Evolutionary conservation across 768 basidiomycete species (phyloP), one percentile per base, ranked within the genome.

Genomic region (Sarcodon aspratus): DNA sequence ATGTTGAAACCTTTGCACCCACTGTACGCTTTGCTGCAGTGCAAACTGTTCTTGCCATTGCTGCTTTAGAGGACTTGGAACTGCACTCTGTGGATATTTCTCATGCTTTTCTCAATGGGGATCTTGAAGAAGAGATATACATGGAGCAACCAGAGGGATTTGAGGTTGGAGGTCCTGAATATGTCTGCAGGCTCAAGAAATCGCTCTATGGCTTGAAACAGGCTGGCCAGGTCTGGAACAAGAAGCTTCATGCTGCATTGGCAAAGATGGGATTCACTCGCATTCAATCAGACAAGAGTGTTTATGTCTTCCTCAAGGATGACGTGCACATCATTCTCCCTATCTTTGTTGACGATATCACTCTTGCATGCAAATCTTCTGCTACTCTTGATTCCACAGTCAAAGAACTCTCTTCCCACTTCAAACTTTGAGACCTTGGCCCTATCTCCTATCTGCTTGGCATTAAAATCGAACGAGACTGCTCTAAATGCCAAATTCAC

Each of bases 131-230:
- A n/a, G n/a, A n/a, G n/a, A n/a, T n/a, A n/a, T n/a, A n/a, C n/a
- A n/a, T n/a, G 55, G 13, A 47, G n/a, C 58, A 56, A 42, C 56
- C 63, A 9, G 56, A 57, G 36, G 61, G 58, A 9, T 55, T 53
- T 47, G 54, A 54, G 40, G 51, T 54, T 49, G 35, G 36, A 47
- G 13, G 3, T 42, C 50, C n/a, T n/a, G n/a, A n/a, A n/a, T n/a
- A n/a, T n/a, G n/a, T n/a, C n/a, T n/a, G n/a, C n/a, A n/a, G n/a
- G 3, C 47, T 6, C 40, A 69, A 71, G 53, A n/a, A n/a, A n/a
- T 55, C 62, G 3, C 52, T 73, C 33, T 74, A 75, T 57, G 67
- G 73, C 8, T 63, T 75, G 7, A 68, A 69, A 52, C 71, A 73
- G 49, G 62, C 65, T 9, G 63, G 63, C 2, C 56, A 62, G 3